Conservation (phyloP, 176 grass and related monocot genomes). For the Puya raimondii region DNA sequence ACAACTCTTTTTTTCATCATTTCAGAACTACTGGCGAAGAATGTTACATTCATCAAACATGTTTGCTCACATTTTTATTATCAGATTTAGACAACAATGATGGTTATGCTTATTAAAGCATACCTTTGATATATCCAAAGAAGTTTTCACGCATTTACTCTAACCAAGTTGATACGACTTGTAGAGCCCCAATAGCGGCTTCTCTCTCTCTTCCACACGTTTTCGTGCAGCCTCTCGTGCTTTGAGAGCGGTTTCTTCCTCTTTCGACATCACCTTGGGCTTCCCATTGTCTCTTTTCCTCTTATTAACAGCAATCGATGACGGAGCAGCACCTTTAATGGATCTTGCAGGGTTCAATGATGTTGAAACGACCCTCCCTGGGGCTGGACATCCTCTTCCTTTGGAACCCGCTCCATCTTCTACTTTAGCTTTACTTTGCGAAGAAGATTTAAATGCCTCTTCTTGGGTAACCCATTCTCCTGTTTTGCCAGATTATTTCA, state of each 20-base stretch:
- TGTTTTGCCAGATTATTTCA: conserved; percentile 16
- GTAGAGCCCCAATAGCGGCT: conserved; percentile 73
- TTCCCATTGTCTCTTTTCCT: conserved; percentile 62
- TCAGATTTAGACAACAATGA: not conserved
- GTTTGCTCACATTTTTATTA: not conserved
- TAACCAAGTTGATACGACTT: conserved; percentile 29
- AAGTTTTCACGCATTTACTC: not conserved
- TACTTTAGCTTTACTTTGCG: conserved; percentile 21
- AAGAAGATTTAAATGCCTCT: conserved; percentile 55
- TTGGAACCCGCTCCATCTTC: not conserved
- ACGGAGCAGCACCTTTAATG: conserved; percentile 43
- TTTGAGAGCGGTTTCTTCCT: conserved; percentile 66
- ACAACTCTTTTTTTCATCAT: not conserved
- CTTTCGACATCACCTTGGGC: conserved; percentile 60
- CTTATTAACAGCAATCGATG: conserved; percentile 49
- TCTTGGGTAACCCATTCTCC: conserved; percentile 76
- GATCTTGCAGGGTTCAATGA: conserved; percentile 52
- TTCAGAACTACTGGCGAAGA: not conserved
- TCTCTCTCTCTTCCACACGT: conserved; percentile 81
- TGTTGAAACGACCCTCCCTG: conserved; percentile 60
- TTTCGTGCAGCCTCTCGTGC: conserved; percentile 71
- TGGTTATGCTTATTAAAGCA: not conserved
- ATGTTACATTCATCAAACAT: not conserved
- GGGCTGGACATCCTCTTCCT: conserved; percentile 51
- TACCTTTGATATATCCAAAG: not conserved